phyloP scores from a whole-genome alignment of 208 protist species.

The Wallacemonas sp. region DNA sequence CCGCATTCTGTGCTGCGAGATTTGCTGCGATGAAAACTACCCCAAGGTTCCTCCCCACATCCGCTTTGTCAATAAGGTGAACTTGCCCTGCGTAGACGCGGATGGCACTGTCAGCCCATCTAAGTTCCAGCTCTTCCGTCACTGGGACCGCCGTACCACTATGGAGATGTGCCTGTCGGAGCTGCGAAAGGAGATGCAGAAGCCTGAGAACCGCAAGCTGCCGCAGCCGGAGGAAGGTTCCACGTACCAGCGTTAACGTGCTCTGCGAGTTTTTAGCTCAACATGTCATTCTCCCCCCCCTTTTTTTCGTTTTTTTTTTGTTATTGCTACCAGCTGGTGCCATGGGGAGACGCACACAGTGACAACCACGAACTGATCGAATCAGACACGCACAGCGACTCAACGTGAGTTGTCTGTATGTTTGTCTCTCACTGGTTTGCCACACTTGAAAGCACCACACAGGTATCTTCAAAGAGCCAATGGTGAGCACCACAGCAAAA shows the following conservation, averaged over 20 bases:
- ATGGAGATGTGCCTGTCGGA: slow-evolving; percentile 90
- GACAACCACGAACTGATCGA: too few species aligned
- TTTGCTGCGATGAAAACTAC: slow-evolving; percentile 91
- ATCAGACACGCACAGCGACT: too few species aligned
- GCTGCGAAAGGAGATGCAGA: slow-evolving; percentile 84
- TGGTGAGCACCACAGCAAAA: too few species aligned
- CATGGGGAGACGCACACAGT: too few species aligned
- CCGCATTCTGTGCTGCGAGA: slow-evolving; percentile 86
- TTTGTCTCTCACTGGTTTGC: too few species aligned
- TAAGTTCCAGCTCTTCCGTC: slow-evolving; percentile 76
- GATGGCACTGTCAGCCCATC: slow-evolving; percentile 75
- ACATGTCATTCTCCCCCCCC: slow-evolving; percentile 7
- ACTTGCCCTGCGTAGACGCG: slow-evolving; percentile 80
- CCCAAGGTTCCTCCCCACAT: slow-evolving; percentile 84
- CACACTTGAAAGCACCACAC: too few species aligned
- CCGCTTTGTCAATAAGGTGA: slow-evolving; percentile 82
- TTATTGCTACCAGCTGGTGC: background rate
- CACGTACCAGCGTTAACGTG: slow-evolving; percentile 29
- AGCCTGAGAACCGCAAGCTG: slow-evolving; percentile 81
- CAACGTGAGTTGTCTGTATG: too few species aligned
- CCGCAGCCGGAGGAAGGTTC: slow-evolving; percentile 85
- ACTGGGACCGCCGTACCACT: slow-evolving; percentile 77
- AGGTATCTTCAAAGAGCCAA: too few species aligned
- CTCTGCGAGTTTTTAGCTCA: background rate
- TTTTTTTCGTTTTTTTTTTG: background rate